These are phyloP conservation scores for Cordyceps cateniannulata DNA, from an alignment of 2,329 filamentous ascomycete species.

Conservation along the genomic window DNA sequence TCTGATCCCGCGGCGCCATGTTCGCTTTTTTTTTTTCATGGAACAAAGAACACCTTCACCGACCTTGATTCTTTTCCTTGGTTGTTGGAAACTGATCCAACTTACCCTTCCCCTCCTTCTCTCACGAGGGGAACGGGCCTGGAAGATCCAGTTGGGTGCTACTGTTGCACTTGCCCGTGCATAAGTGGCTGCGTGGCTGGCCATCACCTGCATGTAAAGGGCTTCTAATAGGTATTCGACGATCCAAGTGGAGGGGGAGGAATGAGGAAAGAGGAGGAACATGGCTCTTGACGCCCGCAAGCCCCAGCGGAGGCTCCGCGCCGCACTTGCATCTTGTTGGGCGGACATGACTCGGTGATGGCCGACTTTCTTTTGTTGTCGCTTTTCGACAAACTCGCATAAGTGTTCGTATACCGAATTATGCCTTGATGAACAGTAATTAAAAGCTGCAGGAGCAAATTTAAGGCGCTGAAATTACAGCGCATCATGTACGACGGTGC, in stretches of 20 bases:
- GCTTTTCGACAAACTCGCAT: too few relatives aligned
- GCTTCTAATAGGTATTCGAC: too few relatives aligned
- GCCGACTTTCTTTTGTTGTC: too few relatives aligned
- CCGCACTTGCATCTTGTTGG: not conserved
- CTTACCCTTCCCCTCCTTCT: not conserved
- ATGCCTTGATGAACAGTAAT: not conserved
- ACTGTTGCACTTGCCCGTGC: not conserved
- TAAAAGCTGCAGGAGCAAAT: not conserved
- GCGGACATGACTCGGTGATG: not conserved
- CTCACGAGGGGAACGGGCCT: not conserved
- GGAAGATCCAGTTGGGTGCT: too few relatives aligned
- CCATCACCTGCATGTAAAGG: constrained; percentile 12
- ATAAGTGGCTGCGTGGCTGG: not conserved
- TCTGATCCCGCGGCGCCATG: not conserved
- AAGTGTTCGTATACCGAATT: too few relatives aligned
- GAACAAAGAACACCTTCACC: not conserved
- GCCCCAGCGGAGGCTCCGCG: not conserved
- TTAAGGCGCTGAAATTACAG: not conserved
- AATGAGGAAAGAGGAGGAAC: not conserved
- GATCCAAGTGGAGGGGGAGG: not conserved
- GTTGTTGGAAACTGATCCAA: not conserved
- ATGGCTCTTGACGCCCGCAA: not conserved
- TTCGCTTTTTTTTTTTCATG: not conserved
- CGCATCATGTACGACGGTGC: not conserved
- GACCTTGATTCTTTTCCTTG: not conserved